Conservation (phyloP, 352 stramenopile species). For the Plasmopara muralis region DNA sequence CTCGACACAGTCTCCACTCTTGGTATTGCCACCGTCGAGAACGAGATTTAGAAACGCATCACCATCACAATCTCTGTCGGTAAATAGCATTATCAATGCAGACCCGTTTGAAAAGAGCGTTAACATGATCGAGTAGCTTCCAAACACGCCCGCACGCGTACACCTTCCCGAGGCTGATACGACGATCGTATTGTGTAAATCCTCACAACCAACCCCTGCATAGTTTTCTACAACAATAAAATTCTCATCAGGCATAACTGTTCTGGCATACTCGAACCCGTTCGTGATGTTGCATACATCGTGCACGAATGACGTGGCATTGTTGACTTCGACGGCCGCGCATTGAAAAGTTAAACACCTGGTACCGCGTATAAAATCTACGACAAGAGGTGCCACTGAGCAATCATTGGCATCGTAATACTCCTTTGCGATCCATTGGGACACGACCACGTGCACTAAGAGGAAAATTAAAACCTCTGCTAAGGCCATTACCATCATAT, state of each 20-base stretch:
- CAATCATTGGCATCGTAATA: slow-evolving; percentile 11
- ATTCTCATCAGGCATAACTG: slow-evolving; percentile 17
- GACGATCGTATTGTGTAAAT: slow-evolving; percentile 14
- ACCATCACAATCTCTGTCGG: slow-evolving; percentile 2
- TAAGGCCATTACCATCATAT: slow-evolving; percentile 7
- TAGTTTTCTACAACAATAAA: slow-evolving; percentile 25
- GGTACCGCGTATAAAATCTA: slow-evolving; percentile 7
- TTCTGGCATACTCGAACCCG: slow-evolving; percentile 17
- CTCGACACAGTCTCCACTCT: slow-evolving; percentile 16
- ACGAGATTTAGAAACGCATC: slow-evolving; percentile 4
- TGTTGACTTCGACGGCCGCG: slow-evolving; percentile 10
- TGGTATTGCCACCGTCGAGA: slow-evolving; percentile 17
- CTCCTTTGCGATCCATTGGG: slow-evolving; percentile 12
- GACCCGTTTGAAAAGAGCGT: slow-evolving; percentile 22
- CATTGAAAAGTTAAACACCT: slow-evolving; percentile 6
- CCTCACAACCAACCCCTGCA: slow-evolving; percentile 6
- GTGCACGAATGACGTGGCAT: slow-evolving; percentile 6
- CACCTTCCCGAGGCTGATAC: slow-evolving; percentile 15
- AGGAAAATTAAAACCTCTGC: slow-evolving; percentile 7
- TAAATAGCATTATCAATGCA: slow-evolving; percentile 13
- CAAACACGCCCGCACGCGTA: slow-evolving; percentile 10
- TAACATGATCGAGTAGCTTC: slow-evolving; percentile 15
- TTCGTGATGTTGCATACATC: slow-evolving; percentile 17
- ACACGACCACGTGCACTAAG: not conserved
- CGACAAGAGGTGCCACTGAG: slow-evolving; percentile 6